Conservation (phyloP, 148 eudicot species). For the Pharnaceum exiguum region DNA sequence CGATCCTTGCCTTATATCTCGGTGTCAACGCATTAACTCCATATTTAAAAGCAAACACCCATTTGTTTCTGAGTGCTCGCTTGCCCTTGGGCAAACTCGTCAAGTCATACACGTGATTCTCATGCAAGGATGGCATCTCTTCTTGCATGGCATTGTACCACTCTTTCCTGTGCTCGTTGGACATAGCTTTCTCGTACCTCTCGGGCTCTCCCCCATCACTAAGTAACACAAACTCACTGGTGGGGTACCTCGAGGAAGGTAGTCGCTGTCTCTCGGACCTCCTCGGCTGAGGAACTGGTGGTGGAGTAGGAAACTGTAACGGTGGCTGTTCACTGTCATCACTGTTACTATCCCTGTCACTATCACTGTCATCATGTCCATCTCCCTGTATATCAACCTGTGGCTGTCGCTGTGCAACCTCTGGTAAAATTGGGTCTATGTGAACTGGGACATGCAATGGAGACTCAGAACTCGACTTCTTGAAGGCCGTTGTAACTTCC, state of each 20-base stretch:
- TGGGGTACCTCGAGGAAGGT: neutral
- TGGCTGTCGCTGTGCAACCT: neutral
- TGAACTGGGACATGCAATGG: neutral
- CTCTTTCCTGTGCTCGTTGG: neutral
- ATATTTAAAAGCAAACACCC: constrained; percentile 11
- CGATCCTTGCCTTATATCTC: constrained; percentile 16
- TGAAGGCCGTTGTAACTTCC: neutral
- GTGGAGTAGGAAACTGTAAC: too few species aligned
- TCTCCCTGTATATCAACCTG: neutral
- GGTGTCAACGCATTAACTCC: neutral
- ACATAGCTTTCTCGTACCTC: neutral
- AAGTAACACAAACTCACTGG: neutral
- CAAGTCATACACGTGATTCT: constrained; percentile 9
- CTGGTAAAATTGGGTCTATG: neutral
- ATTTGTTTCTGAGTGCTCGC: constrained; percentile 16
- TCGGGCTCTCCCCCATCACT: constrained; percentile 16
- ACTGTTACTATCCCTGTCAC: neutral
- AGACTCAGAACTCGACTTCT: neutral
- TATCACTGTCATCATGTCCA: neutral
- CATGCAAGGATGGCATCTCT: constrained; percentile 13
- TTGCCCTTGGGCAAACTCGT: constrained; percentile 11
- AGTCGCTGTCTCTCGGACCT: neutral
- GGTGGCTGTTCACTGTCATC: too few species aligned
- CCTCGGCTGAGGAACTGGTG: neutral
- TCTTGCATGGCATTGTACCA: constrained; percentile 16